Evolutionary conservation across 2,329 filamentous ascomycete species (phyloP), one percentile per base, ranked within the genome.

Genomic region (Botrytis fragariae): DNA sequence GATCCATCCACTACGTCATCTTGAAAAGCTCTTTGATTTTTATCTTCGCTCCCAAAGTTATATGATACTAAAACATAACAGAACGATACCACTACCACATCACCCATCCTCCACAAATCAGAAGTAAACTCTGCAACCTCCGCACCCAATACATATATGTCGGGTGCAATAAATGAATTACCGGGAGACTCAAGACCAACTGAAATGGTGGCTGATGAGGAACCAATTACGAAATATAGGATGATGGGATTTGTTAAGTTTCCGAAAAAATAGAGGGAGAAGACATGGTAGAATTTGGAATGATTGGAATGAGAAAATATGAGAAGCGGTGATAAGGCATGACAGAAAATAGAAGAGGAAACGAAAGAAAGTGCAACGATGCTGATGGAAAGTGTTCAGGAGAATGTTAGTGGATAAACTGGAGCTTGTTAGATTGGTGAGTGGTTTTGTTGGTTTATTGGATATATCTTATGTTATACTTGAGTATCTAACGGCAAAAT

Each of bases 161-260:
- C 64, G 3, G 48, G 64, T 20, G 64, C 64, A 8, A 22, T 68
- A 22, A 57, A 61, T 20, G 70, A 72, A 44, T 48, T 72, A 14
- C 70, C 70, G 10, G 70, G 70, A 3, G 61, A 72, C n/a, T 45
- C 48, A 2, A 67, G 16, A 37, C 70, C 70, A 5, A 54, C 65
- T 32, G 70, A 72, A 29, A 72, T 72, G 61, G 51, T 72, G 25
- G 70, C 70, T 2, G 70, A 72, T 48, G 70, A 72, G 9, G 71
- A 72, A n/a, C 71, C 71, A 1, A 32, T 69, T 10, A 69, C 64
- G 0, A 72, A 72, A 45, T 72, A 72, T 42, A 69, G 71, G 14
- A 72, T 72, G 63, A 69, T 69, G 71, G 54, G 71, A 20, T 72
- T 72, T 62, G 61, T 59, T 7, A 72, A 59, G 10, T 42, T 39